Evolutionary conservation across 2,329 filamentous ascomycete genomes (phyloP).

Genomic region (Microsporum ferrugineum): DNA sequence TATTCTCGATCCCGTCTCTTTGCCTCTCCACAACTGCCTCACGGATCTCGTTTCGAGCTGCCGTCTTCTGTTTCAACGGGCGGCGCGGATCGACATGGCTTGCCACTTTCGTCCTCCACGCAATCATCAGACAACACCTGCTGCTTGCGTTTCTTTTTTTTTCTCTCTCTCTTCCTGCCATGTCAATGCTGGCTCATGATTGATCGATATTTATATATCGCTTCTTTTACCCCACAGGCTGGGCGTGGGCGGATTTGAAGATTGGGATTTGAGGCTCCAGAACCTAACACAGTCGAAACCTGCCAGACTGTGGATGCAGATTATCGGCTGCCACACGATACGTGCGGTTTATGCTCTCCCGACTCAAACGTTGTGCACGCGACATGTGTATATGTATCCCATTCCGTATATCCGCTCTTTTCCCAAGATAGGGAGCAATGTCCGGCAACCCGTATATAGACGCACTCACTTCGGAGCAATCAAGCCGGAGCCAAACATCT

Average conservation of each 20-base stretch:
- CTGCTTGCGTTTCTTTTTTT: not conserved
- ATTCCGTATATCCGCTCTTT: not conserved
- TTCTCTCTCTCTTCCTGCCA: not conserved
- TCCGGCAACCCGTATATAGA: not conserved
- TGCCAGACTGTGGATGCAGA: not conserved
- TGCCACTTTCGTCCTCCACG: not conserved
- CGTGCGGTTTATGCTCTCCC: not conserved
- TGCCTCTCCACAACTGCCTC: not conserved
- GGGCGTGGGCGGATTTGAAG: not conserved
- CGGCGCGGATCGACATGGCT: not conserved
- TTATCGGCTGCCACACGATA: not conserved
- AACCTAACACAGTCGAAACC: not conserved
- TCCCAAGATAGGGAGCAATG: not conserved
- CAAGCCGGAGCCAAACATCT: not conserved
- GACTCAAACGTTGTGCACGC: not conserved
- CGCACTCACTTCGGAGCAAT: not conserved
- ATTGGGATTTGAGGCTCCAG: not conserved
- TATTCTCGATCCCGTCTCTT: not conserved
- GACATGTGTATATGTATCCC: not conserved
- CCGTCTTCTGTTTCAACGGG: slow-evolving; percentile 1
- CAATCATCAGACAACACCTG: not conserved
- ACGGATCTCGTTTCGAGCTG: slow-evolving; percentile 1
- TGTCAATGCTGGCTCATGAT: not conserved
- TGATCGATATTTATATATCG: not conserved
- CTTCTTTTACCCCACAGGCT: not conserved